A percentile compares a stretch with the other conserved stretches of the same genome.
Conservation (phyloP, 2,329 filamentous ascomycete species). For the Neodidymelliopsis sp. region DNA sequence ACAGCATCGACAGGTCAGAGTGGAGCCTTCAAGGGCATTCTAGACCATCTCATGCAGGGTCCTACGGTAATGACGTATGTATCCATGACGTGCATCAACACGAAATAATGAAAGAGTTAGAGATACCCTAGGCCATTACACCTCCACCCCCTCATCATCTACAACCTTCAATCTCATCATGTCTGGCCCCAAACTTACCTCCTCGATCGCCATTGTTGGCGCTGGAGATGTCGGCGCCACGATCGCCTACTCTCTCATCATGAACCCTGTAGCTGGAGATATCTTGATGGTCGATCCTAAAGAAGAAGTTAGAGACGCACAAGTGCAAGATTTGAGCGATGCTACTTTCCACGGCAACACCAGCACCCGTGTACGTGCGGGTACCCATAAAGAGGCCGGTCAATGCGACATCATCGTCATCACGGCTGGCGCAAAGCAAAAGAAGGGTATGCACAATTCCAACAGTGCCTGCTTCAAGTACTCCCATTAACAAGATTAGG, state of each 20-base stretch:
- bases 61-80: slow-evolving; percentile 14
- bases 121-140: neutral
- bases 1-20: neutral
- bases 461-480: neutral
- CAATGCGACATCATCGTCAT: slow-evolving; percentile 34
- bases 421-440: slow-evolving; percentile 30
- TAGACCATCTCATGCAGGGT: slow-evolving; percentile 8
- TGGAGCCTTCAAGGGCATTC: neutral
- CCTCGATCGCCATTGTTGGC: slow-evolving; percentile 31
- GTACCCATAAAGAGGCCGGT: slow-evolving; percentile 33
- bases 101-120: slow-evolving; percentile 5
- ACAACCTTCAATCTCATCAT: slow-evolving; percentile 1
- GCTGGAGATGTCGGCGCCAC: slow-evolving; percentile 35
- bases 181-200: slow-evolving; percentile 27
- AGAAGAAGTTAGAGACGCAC: slow-evolving; percentile 30
- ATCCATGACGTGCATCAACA: slow-evolving; percentile 15
- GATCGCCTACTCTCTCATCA: slow-evolving; percentile 34
- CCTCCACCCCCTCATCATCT: neutral
- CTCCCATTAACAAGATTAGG: slow-evolving; percentile 6
- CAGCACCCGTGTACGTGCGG: slow-evolving; percentile 23
- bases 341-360: slow-evolving; percentile 32
- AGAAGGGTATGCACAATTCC: slow-evolving; percentile 22
- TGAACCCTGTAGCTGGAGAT: slow-evolving; percentile 29
- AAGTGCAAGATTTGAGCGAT: slow-evolving; percentile 28
- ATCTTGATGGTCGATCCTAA: slow-evolving; percentile 32